Conservation (phyloP, 805 yeast genomes). For the Cyberlindnera mrakii region DNA sequence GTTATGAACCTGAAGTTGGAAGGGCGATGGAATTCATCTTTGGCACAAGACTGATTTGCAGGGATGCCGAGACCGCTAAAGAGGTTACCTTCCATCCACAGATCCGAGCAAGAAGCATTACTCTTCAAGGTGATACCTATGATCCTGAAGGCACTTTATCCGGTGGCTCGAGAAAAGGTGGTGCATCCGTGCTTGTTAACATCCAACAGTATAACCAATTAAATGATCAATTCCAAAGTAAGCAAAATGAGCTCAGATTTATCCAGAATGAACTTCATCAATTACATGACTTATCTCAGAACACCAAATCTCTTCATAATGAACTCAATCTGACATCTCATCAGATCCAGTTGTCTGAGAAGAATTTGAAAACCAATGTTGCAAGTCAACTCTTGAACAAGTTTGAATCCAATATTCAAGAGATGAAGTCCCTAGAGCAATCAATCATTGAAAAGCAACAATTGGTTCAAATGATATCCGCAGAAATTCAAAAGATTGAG, state of each 20-base stretch:
- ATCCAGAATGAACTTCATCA: slow-evolving; percentile 35
- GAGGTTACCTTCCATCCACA: slow-evolving; percentile 81
- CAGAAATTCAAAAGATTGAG: slow-evolving; percentile 50
- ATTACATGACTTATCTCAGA: slow-evolving; percentile 38
- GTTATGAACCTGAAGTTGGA: slow-evolving; percentile 61
- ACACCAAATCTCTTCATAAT: slow-evolving; percentile 52
- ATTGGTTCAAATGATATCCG: slow-evolving; percentile 26
- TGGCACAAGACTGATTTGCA: slow-evolving; percentile 84
- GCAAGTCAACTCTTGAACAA: slow-evolving; percentile 50
- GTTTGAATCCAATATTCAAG: slow-evolving; percentile 38
- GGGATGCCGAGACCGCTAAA: slow-evolving; percentile 84
- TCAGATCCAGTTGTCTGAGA: slow-evolving; percentile 49
- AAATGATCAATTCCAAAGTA: slow-evolving; percentile 30
- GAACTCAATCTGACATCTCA: slow-evolving; percentile 53
- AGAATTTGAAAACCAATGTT: slow-evolving; percentile 49
- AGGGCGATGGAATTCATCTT: slow-evolving; percentile 90
- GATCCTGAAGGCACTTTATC: slow-evolving; percentile 95
- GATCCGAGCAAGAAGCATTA: slow-evolving; percentile 75
- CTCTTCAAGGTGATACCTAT: slow-evolving; percentile 88
- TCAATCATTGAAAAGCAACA: slow-evolving; percentile 32
- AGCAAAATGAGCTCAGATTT: slow-evolving; percentile 37
- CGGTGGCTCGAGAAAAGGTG: slow-evolving; percentile 79
- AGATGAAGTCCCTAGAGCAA: slow-evolving; percentile 36
- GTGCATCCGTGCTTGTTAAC: slow-evolving; percentile 52
- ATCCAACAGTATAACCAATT: slow-evolving; percentile 59